Base-by-base conservation (phyloP, 2,329 filamentous ascomycete genomes). In the Aspergillus aculeatus region DNA sequence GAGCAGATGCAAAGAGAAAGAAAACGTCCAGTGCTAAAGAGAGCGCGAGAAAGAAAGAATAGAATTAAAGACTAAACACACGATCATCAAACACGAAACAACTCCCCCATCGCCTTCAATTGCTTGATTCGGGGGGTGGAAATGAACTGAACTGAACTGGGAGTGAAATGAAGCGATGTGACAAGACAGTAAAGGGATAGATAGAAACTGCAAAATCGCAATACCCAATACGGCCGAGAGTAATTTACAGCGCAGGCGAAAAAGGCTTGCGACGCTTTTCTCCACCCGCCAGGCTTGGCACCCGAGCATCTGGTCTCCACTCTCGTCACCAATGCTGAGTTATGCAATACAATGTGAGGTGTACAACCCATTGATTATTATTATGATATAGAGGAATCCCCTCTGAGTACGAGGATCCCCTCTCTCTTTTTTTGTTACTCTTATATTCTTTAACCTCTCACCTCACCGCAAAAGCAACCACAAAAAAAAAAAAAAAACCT, bases 241-340 rank as follows among this genome's bases (percentile, higher is more conserved):
- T 35, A 50, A 24, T 26, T 29, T 31, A 24, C 21, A 10, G 23
- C 23, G 23, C 4, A 23, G 23, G 4, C 23, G 23, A 29, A 9
- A 47, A 32, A 41, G 49, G 62, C 58, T 64, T 64, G 62, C 62
- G 62, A 64, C 62, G 62, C 57, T 51, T 35, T 44, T 32, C 62
- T 59, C 62, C 62, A 64, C 62, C 49, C 6, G 26, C 47, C n/a
- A 14, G 47, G 14, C 50, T 38, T 32, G 50, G 26, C 53, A 32
- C 53, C 16, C 38, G 38, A 44, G 26, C 26, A 29, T 29, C 9
- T n/a, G 16, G 38, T 41, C 11, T 5, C 12, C 11, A 7, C 35
- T n/a, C 7, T 14, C 3, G 5, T 41, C 14, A 5, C 35, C 38
- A 19, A 41, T n/a, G 3, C 10, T 35, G 32, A 29, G 7, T 29